These are phyloP conservation scores for Andrographis paniculata DNA, from an alignment of 305 asterid genomes.

Conservation along the genomic window DNA sequence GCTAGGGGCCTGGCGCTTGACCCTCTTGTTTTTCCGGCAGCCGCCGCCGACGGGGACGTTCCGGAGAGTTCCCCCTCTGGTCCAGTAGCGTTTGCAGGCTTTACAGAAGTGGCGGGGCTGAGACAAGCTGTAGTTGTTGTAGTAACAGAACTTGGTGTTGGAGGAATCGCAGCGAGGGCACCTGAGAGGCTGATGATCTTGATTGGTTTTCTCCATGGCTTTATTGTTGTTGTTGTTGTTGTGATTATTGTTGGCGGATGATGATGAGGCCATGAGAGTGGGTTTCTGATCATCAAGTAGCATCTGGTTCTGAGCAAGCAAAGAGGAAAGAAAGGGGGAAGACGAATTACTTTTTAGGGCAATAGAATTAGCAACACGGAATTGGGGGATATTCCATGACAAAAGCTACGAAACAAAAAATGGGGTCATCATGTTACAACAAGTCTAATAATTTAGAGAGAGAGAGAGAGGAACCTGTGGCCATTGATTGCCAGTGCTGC, in stretches of 20 bases:
- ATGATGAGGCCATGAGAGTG: constrained; percentile 22
- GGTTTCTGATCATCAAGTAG: constrained; percentile 20
- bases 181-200: constrained; percentile 26
- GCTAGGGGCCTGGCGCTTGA: constrained; percentile 17
- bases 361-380: constrained; percentile 29
- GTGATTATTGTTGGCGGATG: background rate
- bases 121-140: constrained; percentile 56
- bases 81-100: constrained; percentile 69
- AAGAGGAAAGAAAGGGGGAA: constrained; percentile 19
- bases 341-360: constrained; percentile 19
- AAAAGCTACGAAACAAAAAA: constrained; percentile 67
- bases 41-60: constrained; percentile 75
- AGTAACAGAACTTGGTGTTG: constrained; percentile 66
- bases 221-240: background rate
- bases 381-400: constrained; percentile 52
- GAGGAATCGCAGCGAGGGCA: constrained; percentile 78
- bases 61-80: constrained; percentile 61
- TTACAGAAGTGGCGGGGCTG: constrained; percentile 71
- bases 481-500: constrained; percentile 31
- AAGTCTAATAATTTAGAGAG: constrained; percentile 44
- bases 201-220: constrained; percentile 15
- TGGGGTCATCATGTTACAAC: constrained; percentile 42
- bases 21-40: constrained; percentile 45
- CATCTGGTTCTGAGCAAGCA: constrained; percentile 16
- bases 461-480: constrained; percentile 27